Percentiles rank a stretch among this genome's conserved stretches.
Evolutionary conservation across 352 stramenopile genomes (phyloP).

Genomic region (Globisporangium orthogonon): DNA sequence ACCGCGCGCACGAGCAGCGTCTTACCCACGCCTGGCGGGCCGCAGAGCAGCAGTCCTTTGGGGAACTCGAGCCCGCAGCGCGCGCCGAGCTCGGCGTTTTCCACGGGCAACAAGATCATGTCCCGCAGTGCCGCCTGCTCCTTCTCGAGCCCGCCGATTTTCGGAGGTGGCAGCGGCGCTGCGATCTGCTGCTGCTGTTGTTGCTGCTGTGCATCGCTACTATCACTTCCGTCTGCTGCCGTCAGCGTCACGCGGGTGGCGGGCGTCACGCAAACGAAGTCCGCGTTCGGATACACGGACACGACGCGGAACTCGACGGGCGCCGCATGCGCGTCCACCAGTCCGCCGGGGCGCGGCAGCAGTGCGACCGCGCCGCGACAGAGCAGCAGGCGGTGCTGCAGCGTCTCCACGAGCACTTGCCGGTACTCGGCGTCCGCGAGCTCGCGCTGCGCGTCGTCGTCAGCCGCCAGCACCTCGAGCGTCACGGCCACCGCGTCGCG

Average conservation of each 20-base stretch:
- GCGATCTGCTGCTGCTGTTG: too few species aligned
- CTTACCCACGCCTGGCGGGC: slow-evolving; percentile 75
- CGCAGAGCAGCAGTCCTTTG: slow-evolving; percentile 65
- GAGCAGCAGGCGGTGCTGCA: slow-evolving; percentile 46
- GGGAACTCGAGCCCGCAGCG: slow-evolving; percentile 49
- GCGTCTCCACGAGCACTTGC: slow-evolving; percentile 44
- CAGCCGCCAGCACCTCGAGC: slow-evolving; percentile 19
- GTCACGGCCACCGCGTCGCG: slow-evolving; percentile 40
- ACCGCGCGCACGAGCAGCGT: slow-evolving; percentile 73
- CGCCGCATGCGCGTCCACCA: slow-evolving; percentile 3
- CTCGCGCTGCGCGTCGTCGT: background rate
- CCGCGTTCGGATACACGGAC: slow-evolving; percentile 35
- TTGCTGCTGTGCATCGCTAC: background rate
- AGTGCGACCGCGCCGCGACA: slow-evolving; percentile 29
- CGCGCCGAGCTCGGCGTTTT: slow-evolving; percentile 23
- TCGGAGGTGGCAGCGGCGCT: slow-evolving; percentile 1
- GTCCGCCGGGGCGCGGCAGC: slow-evolving; percentile 25
- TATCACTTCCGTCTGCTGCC: background rate
- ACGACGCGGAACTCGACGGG: slow-evolving; percentile 31
- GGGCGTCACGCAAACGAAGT: slow-evolving; percentile 29
- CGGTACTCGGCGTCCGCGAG: slow-evolving; percentile 26
- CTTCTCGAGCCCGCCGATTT: slow-evolving; percentile 58
- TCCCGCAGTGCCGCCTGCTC: slow-evolving; percentile 56
- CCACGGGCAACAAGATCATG: slow-evolving; percentile 61
- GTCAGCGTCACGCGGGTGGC: slow-evolving; percentile 51